Evolutionary conservation across 345 rosid species (phyloP), one percentile per base, ranked within the genome.

Genomic region (Chamaenerion angustifolium): DNA sequence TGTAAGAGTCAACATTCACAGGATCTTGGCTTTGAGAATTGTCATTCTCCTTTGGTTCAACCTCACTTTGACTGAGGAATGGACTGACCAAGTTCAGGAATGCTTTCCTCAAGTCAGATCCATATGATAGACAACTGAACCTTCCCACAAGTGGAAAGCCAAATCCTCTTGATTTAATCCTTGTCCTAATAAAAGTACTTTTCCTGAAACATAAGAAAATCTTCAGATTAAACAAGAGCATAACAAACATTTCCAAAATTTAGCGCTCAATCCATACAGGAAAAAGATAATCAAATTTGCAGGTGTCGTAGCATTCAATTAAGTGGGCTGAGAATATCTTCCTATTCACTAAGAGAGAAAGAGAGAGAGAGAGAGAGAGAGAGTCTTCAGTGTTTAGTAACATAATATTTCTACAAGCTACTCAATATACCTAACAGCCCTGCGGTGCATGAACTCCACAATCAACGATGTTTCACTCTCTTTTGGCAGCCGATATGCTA

Each of bases 401-500:
- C 23, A 15, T 9, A 8, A n/a, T 44, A 31, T 16, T 4, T 48
- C 16, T 47, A 16, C n/a, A 13, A 41, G 17, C 51, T 13, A 15
- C 6, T 10, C 13, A 42, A 47, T 18, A 14, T 45, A 37, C 60
- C 78, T 55, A 61, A 81, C 89, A 21, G 55, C 66, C 44, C 40
- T 67, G 54, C 56, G 60, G 56, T 82, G 82, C 59, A 61, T 59
- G 64, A 79, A 82, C 31, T 76, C 73, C 42, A 76, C 62, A 54
- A 76, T 60, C 19, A 77, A 69, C 18, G 47, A 52, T 42, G 58
- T 52, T 56, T 70, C 74, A n/a, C 53, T 48, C 49, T 53, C 68
- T 67, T 76, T 76, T 31, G 69, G 72, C 43, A 82, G 64, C 17
- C 85, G 69, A 68, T 79, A 79, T 48, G 83, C 83, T 51, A 79